Percentiles rank a stretch among this genome's conserved stretches.
Conservation (phyloP, 169 alveolate species). For the Plasmodium knowlesi region DNA sequence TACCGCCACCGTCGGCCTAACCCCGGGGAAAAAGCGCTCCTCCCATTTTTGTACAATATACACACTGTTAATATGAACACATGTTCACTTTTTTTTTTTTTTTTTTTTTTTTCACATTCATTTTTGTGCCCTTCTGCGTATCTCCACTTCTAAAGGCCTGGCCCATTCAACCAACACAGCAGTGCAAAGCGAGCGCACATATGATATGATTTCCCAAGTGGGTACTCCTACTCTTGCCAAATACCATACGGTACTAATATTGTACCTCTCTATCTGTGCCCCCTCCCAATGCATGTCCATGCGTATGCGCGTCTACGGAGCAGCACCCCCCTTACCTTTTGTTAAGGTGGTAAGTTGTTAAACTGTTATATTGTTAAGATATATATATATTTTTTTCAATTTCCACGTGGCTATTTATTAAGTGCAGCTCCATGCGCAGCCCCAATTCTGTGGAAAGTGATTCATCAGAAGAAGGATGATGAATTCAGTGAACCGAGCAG, state of each 20-base stretch:
- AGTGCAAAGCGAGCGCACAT: neutral
- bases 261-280: neutral
- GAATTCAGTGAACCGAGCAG: neutral
- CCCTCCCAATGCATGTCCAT: neutral
- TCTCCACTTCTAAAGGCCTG: neutral
- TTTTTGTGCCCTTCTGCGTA: neutral
- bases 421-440: neutral
- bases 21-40: neutral
- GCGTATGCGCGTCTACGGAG: neutral
- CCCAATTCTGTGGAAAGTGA: neutral
- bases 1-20: neutral
- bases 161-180: neutral
- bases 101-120: neutral
- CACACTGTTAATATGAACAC: slow-evolving; percentile 30
- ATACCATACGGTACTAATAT: neutral
- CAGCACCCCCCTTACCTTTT: neutral
- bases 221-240: neutral
- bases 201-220: neutral
- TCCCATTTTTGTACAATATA: neutral
- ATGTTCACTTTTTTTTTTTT: slow-evolving; percentile 1
- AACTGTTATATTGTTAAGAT: neutral
- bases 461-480: neutral
- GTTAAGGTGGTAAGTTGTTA: neutral
- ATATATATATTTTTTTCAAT: too few species aligned
- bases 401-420: neutral